Base-by-base conservation (phyloP, 139 green algal species). In the Auxenochlorella protothecoides region DNA sequence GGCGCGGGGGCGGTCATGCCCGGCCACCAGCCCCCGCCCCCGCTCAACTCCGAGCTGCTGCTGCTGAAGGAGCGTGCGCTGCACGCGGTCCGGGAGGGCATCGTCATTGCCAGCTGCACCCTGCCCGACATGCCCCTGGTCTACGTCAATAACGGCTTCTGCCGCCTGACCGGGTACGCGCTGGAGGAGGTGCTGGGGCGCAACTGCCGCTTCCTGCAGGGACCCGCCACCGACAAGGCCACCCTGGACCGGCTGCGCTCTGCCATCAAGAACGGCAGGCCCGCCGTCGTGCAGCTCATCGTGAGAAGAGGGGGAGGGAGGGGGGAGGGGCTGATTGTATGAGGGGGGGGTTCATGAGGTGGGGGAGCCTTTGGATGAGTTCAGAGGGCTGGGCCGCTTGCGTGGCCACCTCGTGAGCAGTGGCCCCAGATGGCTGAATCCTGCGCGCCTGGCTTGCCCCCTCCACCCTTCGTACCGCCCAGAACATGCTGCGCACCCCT, bases 41-140 rank as follows among this genome's bases (percentile, higher is more conserved):
- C 12, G 2, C 12, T 64, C 59, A 64, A 64, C 59, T 64, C 59
- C 59, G 85, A 92, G 73, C 77, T 91, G 71, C 78, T 91, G 53
- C 71, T 84, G 53, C 78, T 94, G 11, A 92, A 92, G 69, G 88
- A 91, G 63, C 74, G 76, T 4, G 85, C 89, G 4, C 91, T 96
- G 83, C 80, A 92, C 63, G 78, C 81, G 8, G 74, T 91, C 9
- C 74, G 87, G 66, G 88, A 93, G 74, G 89, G 89, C 15, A 91
- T 92, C 72, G 89, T 86, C n/a, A 92, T 94, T 16, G 86, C 86
- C 55, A 87, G 92, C 80, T 85, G 75, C 74, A 72, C 55, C 11
- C 61, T 73, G 14, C 85, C 89, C 6, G 92, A 97, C 65, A 89
- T 88, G 79, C 92, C 92, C 12, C 79, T 97, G 65, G 87, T 96